A percentile compares a stretch with the other conserved stretches of the same genome.
Evolutionary conservation across 2,329 filamentous ascomycete genomes (phyloP).

Genomic region (Phialocephala sp.): DNA sequence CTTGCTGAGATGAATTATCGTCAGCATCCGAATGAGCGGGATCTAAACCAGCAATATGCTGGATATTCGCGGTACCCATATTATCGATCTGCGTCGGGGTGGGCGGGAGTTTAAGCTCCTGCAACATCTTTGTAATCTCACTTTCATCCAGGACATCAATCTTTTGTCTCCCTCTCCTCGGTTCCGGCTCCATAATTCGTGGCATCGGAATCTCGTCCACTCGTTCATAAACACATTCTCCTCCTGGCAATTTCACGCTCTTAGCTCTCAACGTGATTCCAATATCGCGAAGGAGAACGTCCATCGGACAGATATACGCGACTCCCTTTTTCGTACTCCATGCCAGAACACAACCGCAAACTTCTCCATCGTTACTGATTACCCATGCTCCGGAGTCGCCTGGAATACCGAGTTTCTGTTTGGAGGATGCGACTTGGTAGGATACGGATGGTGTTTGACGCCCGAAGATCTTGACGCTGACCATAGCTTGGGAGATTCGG

Average conservation of each 20-base stretch:
- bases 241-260: constrained; percentile 74
- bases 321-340: constrained; percentile 81
- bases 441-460: constrained; percentile 79
- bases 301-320: constrained; percentile 96
- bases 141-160: constrained; percentile 18
- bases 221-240: constrained; percentile 42
- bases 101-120: constrained; percentile 29
- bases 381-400: constrained; percentile 96
- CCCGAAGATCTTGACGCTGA: constrained; percentile 86
- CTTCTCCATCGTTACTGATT: constrained; percentile 76
- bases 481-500: constrained; percentile 76
- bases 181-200: neutral
- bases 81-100: constrained; percentile 31
- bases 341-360: constrained; percentile 90
- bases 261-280: constrained; percentile 74
- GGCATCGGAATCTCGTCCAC: neutral
- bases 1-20: neutral
- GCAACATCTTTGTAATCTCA: constrained; percentile 25
- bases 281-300: constrained; percentile 85
- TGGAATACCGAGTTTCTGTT: constrained; percentile 65
- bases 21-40: neutral
- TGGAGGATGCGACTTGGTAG: constrained; percentile 58
- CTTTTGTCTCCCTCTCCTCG: neutral
- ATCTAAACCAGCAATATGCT: neutral
- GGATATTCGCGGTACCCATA: constrained; percentile 12